phyloP scores from a whole-genome alignment of 805 yeast species.

The Metschnikowia henanensis region DNA sequence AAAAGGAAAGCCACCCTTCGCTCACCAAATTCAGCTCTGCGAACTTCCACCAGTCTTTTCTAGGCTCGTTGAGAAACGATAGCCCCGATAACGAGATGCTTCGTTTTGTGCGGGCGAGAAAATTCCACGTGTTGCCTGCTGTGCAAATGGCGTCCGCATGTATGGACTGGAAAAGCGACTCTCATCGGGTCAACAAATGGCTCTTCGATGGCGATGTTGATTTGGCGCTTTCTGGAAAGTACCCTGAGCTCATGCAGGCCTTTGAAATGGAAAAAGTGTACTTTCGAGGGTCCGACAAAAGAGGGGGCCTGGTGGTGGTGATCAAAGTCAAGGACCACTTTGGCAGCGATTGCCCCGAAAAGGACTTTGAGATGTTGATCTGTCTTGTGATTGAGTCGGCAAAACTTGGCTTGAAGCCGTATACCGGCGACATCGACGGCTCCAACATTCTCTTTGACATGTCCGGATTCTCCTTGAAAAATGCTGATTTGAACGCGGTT shows the following conservation, averaged over 20 bases:
- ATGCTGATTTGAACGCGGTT: constrained; percentile 91
- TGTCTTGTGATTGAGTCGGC: constrained; percentile 33
- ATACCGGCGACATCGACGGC: constrained; percentile 17
- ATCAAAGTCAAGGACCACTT: constrained; percentile 24
- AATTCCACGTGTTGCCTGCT: constrained; percentile 15
- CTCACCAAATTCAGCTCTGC: constrained; percentile 14
- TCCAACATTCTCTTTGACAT: constrained; percentile 79
- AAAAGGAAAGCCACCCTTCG: constrained; percentile 7
- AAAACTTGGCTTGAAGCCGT: constrained; percentile 34
- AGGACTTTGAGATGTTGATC: constrained; percentile 20
- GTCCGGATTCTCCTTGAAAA: constrained; percentile 81
- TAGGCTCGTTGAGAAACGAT: constrained; percentile 16
- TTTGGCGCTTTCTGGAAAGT: constrained; percentile 9
- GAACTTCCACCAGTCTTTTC: constrained; percentile 18
- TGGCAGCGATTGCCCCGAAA: constrained; percentile 25
- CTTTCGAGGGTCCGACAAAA: constrained; percentile 18
- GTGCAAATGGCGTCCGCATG: constrained; percentile 17
- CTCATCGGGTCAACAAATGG: constrained; percentile 27
- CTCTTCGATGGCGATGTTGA: constrained; percentile 17
- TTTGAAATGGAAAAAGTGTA: constrained; percentile 18
- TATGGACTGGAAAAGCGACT: constrained; percentile 17
- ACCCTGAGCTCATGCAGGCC: constrained; percentile 19
- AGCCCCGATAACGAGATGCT: constrained; percentile 19
- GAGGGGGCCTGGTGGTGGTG: constrained; percentile 19
- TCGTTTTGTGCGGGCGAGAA: constrained; percentile 20